phyloP scores from a whole-genome alignment of 129 eudicot species.

The Flaveria sonorensis region DNA sequence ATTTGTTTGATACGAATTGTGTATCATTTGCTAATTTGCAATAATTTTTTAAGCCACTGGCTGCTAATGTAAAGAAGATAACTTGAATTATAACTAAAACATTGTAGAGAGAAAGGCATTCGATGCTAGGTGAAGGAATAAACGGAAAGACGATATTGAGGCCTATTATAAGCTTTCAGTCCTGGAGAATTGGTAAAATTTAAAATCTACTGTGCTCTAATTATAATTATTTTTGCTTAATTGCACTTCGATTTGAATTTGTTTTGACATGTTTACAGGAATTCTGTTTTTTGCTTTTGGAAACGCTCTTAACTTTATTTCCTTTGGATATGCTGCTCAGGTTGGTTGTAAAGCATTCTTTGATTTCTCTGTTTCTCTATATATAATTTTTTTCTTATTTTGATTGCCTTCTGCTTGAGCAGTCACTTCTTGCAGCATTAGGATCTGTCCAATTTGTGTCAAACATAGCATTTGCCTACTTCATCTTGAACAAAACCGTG shows the following conservation, averaged over 20 bases:
- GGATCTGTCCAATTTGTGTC: constrained; percentile 98
- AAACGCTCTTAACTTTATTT: constrained; percentile 87
- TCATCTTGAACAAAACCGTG: constrained; percentile 78
- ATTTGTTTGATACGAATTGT: neutral
- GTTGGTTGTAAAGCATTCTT: constrained; percentile 45
- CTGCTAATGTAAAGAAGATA: constrained; percentile 3
- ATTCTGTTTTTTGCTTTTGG: constrained; percentile 85
- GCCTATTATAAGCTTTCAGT: constrained; percentile 90
- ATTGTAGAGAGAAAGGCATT: constrained; percentile 83
- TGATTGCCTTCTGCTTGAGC: constrained; percentile 35
- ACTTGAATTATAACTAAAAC: constrained; percentile 23
- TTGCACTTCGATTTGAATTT: neutral
- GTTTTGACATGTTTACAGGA: constrained; percentile 45
- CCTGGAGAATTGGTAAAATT: constrained; percentile 91
- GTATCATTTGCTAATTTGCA: neutral
- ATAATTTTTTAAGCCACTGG: neutral
- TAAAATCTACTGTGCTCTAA: constrained; percentile 1
- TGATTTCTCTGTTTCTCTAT: neutral
- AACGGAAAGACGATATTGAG: constrained; percentile 59
- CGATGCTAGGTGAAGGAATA: constrained; percentile 56
- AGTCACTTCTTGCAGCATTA: constrained; percentile 99
- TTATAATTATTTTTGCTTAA: neutral
- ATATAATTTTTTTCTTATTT: neutral
- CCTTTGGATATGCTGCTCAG: constrained; percentile 99
- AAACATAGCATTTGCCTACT: constrained; percentile 88